These are phyloP conservation scores for Ogataea pignaliae DNA, from an alignment of 805 yeast genomes.

Conservation along the genomic window DNA sequence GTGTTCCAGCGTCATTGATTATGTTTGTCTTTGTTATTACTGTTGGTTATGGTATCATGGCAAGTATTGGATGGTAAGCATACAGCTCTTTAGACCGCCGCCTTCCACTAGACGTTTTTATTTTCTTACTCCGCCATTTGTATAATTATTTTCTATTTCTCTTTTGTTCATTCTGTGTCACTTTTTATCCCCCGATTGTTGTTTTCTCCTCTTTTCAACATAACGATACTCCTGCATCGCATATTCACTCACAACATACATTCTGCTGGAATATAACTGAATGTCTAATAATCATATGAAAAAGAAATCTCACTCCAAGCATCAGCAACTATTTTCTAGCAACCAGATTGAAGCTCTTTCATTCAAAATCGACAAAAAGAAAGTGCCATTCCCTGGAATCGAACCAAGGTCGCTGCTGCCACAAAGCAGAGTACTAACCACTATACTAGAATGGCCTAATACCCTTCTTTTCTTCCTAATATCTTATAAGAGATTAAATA, in stretches of 20 bases:
- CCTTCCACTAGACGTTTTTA: background rate
- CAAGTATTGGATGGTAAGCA: constrained; percentile 19
- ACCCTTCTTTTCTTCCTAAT: no score
- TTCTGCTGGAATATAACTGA: no score
- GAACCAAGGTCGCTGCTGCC: constrained; percentile 29
- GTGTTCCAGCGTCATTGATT: constrained; percentile 46
- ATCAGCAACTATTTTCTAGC: no score
- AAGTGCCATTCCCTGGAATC: constrained; percentile 13
- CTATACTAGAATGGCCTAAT: constrained; percentile 26
- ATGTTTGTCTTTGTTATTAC: constrained; percentile 41
- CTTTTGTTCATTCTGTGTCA: no score
- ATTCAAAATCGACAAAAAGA: constrained; percentile 5
- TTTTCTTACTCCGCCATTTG: background rate
- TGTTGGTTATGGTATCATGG: constrained; percentile 47
- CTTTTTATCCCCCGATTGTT: background rate
- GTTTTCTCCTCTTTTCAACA: background rate
- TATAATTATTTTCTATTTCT: background rate
- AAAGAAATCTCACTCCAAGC: no score
- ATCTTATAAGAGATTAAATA: no score
- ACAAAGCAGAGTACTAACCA: constrained; percentile 28
- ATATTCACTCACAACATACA: no score
- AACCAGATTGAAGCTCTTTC: no score
- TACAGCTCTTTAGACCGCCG: no score
- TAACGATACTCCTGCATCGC: background rate
- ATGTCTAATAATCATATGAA: no score